phyloP scores from a whole-genome alignment of 129 eudicot species.

The Apium graveolens region DNA sequence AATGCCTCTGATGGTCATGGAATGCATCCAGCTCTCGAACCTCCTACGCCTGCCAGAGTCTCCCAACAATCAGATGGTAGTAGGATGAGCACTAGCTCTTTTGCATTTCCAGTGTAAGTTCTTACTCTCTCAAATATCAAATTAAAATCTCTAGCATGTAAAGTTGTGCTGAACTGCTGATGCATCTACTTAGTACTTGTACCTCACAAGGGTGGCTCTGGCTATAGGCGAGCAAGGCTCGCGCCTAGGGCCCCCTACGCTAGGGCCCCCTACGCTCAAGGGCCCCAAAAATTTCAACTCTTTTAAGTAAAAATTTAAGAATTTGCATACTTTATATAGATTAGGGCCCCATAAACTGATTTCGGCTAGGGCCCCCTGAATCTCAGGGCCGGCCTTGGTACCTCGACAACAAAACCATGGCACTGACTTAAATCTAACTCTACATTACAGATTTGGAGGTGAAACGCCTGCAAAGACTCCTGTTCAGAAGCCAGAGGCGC shows the following conservation, averaged over 20 bases:
- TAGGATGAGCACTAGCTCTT: slow-evolving; percentile 41
- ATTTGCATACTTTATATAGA: too few relatives aligned
- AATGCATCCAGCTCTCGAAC: neutral
- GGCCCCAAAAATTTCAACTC: too few relatives aligned
- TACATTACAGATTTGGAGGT: slow-evolving; percentile 39
- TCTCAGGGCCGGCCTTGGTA: too few relatives aligned
- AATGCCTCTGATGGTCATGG: slow-evolving; percentile 15
- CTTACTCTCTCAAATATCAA: neutral
- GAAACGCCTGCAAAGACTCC: slow-evolving; percentile 32
- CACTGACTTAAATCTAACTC: neutral
- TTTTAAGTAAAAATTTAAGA: too few relatives aligned
- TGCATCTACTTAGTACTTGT: neutral
- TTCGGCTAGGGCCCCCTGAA: too few relatives aligned
- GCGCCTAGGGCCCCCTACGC: too few relatives aligned
- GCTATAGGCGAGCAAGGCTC: too few relatives aligned
- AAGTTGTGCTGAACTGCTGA: neutral
- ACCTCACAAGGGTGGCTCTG: too few relatives aligned
- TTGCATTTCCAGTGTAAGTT: slow-evolving; percentile 69
- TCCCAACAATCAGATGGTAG: slow-evolving; percentile 45
- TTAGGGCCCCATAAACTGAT: too few relatives aligned
- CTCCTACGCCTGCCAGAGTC: slow-evolving; percentile 2
- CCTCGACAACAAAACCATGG: neutral
- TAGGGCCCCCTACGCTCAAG: too few relatives aligned
- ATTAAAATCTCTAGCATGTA: neutral
- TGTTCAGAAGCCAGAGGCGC: slow-evolving; percentile 14